phyloP scores from a whole-genome alignment of 768 basidiomycete genomes.

The Tremella yokohamensis region DNA sequence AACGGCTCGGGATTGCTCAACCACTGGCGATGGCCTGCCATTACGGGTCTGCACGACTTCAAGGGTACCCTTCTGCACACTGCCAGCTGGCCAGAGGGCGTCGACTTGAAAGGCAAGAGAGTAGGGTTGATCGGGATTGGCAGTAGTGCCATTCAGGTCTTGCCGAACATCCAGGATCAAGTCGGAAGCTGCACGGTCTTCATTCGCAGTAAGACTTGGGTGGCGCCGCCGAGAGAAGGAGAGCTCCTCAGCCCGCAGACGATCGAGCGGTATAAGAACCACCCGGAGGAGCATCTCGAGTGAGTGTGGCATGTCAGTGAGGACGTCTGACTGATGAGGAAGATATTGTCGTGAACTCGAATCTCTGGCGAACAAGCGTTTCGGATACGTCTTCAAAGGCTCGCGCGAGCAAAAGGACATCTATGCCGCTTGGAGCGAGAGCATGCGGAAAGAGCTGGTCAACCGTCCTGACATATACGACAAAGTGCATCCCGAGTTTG shows the following conservation, averaged over 20 bases:
- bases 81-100: constrained; percentile 57
- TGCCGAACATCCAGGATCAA: constrained; percentile 24
- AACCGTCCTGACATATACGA: constrained; percentile 19
- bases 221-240: no score
- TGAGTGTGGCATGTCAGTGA: no score
- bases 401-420: constrained; percentile 17
- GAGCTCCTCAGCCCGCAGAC: no score
- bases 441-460: constrained; percentile 9
- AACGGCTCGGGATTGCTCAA: constrained; percentile 51
- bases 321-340: no score
- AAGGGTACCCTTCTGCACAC: constrained; percentile 63
- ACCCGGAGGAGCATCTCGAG: no score
- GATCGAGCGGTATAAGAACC: no score
- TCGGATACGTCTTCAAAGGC: constrained; percentile 23
- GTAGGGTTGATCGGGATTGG: constrained; percentile 45
- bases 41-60: constrained; percentile 60
- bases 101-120: constrained; percentile 36
- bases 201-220: constrained; percentile 12
- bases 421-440: constrained; percentile 18
- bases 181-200: constrained; percentile 13
- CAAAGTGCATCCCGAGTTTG: constrained; percentile 29
- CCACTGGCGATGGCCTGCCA: constrained; percentile 67
- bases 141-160: constrained; percentile 26
- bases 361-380: constrained; percentile 19
- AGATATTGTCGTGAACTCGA: constrained; percentile 7